Percentiles rank a stretch among this genome's conserved stretches.
Evolutionary conservation across 306 rosid species (phyloP).

Genomic region (Vigna angularis): DNA sequence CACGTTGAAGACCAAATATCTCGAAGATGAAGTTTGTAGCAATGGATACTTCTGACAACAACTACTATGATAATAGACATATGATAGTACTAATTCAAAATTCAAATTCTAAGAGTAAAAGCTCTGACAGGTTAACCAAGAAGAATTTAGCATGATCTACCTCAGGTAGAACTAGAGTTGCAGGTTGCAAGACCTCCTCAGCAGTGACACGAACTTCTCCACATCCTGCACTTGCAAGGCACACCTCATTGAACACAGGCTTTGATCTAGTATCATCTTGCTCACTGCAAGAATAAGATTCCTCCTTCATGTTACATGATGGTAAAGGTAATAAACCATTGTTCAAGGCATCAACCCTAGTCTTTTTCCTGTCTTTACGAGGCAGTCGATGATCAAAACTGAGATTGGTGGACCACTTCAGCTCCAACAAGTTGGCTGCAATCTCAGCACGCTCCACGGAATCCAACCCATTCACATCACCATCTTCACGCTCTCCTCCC

Average conservation of each 20-base stretch:
- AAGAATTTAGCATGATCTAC: conserved; percentile 46
- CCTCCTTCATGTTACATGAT: conserved; percentile 20
- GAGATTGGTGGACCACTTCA: conserved; percentile 90
- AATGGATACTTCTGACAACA: not conserved
- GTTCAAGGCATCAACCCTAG: conserved; percentile 33
- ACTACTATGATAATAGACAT: not conserved
- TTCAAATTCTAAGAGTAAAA: not conserved
- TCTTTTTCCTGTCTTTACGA: conserved; percentile 40
- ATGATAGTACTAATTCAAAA: too few relatives aligned
- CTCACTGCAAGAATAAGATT: conserved; percentile 36
- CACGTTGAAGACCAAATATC: too few relatives aligned
- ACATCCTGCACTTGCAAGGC: conserved; percentile 52
- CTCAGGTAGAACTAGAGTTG: conserved; percentile 55
- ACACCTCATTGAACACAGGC: conserved; percentile 27
- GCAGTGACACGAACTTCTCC: conserved; percentile 48
- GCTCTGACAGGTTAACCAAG: not conserved
- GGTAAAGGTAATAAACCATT: conserved; percentile 38
- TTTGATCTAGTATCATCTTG: conserved; percentile 36
- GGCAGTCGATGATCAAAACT: conserved; percentile 40
- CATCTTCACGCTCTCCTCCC: conserved; percentile 50
- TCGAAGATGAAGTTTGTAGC: too few relatives aligned
- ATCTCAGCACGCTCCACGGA: conserved; percentile 82
- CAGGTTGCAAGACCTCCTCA: conserved; percentile 42
- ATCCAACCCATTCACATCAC: conserved; percentile 46
- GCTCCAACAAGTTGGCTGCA: conserved; percentile 85